Evolutionary conservation across 768 basidiomycete species (phyloP).

Genomic region (Boletus sp.): DNA sequence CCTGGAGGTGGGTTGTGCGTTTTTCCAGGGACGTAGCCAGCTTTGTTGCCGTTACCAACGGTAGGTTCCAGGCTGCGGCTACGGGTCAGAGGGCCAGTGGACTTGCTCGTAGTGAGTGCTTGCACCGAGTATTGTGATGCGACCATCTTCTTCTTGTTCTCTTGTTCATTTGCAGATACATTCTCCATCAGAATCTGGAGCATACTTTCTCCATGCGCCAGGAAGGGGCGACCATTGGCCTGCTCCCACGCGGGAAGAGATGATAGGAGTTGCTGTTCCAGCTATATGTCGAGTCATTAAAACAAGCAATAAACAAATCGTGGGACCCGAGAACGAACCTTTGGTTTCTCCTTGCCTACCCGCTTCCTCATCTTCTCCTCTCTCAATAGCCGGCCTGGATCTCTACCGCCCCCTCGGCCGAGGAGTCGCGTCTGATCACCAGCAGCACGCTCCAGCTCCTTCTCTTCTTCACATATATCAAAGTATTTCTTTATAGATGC

Average conservation of each 20-base stretch:
- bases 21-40: constrained; percentile 31
- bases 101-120: constrained; percentile 22
- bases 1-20: constrained; percentile 24
- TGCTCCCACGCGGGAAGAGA: constrained; percentile 87
- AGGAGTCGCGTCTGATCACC: constrained; percentile 79
- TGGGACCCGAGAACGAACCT: constrained; percentile 43
- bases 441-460: constrained; percentile 77
- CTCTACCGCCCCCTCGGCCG: constrained; percentile 68
- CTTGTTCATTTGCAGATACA: constrained; percentile 70
- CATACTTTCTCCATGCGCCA: constrained; percentile 81
- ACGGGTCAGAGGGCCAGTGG: constrained; percentile 17
- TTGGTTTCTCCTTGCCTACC: constrained; percentile 88
- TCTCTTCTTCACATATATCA: constrained; percentile 85
- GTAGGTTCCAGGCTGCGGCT: constrained; percentile 30
- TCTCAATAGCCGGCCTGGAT: constrained; percentile 80
- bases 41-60: constrained; percentile 10
- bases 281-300: constrained; percentile 50
- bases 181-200: constrained; percentile 74
- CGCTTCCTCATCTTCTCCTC: constrained; percentile 98
- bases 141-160: constrained; percentile 61
- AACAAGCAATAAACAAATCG: not conserved
- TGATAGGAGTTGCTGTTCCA: constrained; percentile 81
- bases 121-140: constrained; percentile 34
- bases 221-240: constrained; percentile 66
- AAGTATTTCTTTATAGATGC: constrained; percentile 83